Evolutionary conservation across 345 rosid genomes (phyloP).

Genomic region (Lepidium aucheri): DNA sequence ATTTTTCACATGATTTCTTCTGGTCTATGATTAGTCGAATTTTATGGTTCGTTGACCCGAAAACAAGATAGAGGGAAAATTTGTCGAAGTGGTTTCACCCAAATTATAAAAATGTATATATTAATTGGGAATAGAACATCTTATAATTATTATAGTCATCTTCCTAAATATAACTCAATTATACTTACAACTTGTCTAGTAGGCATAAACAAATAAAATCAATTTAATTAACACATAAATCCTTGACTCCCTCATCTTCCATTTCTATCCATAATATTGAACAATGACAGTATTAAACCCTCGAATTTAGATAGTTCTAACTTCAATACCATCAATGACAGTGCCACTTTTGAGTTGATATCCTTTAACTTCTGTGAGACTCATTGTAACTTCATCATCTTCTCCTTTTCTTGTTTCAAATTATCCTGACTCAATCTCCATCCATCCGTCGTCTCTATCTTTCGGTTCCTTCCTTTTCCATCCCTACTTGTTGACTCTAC

Average conservation of each 20-base stretch:
- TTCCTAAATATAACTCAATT: too few relatives aligned
- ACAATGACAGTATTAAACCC: neutral
- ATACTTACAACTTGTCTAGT: too few relatives aligned
- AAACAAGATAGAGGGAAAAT: too few relatives aligned
- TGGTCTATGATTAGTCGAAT: too few relatives aligned
- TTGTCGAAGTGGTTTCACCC: too few relatives aligned
- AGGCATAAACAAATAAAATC: neutral
- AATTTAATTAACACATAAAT: neutral
- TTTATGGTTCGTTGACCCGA: too few relatives aligned
- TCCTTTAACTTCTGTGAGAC: constrained; percentile 34
- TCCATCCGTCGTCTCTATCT: constrained; percentile 39
- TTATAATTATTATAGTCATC: neutral
- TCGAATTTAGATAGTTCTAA: constrained; percentile 23
- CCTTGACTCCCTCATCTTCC: neutral
- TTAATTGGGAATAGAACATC: neutral
- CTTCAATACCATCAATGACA: constrained; percentile 38
- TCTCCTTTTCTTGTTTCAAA: constrained; percentile 27
- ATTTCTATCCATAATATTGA: neutral
- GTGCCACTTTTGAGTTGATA: too few relatives aligned
- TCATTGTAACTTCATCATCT: constrained; percentile 23
- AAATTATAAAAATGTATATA: too few relatives aligned
- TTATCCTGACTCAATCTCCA: constrained; percentile 41
- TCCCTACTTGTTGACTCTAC: neutral
- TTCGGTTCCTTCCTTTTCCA: neutral
- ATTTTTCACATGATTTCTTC: too few relatives aligned